A percentile compares a stretch with the other conserved stretches of the same genome.
phyloP scores from a whole-genome alignment of 2,329 filamentous ascomycete genomes.

The Camptophora hylomeconis region DNA sequence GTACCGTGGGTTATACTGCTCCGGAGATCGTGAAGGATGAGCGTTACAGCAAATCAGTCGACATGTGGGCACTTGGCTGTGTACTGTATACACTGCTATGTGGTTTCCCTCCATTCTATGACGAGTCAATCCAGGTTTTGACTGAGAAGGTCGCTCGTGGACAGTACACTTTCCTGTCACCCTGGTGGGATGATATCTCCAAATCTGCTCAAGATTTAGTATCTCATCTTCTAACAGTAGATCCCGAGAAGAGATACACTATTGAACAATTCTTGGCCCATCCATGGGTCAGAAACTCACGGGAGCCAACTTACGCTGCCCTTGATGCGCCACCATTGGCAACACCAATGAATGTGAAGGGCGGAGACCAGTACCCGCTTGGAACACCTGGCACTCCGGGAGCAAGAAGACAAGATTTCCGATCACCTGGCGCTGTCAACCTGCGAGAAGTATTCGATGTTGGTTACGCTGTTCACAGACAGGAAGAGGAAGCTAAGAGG shows the following conservation, averaged over 20 bases:
- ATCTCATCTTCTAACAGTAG: conserved; percentile 81
- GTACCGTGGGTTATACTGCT: conserved; percentile 97
- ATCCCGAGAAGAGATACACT: conserved; percentile 87
- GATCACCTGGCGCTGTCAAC: conserved; percentile 88
- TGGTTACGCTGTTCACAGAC: conserved; percentile 89
- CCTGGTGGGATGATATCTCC: conserved; percentile 99
- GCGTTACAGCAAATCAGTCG: conserved; percentile 94
- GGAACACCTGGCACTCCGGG: conserved; percentile 40
- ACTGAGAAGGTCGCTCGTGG: conserved; percentile 96
- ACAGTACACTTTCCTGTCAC: conserved; percentile 93
- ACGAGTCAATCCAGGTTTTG: conserved; percentile 91
- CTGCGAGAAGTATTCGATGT: conserved; percentile 96
- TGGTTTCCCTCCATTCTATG: conserved; percentile 91
- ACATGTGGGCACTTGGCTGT: conserved; percentile 98
- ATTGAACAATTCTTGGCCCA: conserved; percentile 90
- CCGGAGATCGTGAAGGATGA: conserved; percentile 99
- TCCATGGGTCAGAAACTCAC: conserved; percentile 72
- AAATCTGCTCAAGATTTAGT: conserved; percentile 89
- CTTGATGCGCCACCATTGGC: conserved; percentile 59
- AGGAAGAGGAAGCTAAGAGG: conserved; percentile 90
- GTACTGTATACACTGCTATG: conserved; percentile 94
- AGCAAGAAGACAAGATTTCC: conserved; percentile 68
- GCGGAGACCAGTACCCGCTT: conserved; percentile 28
- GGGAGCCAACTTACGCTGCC: conserved; percentile 54
- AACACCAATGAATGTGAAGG: conserved; percentile 48